Percentiles rank a stretch among this genome's conserved stretches.
phyloP scores from a whole-genome alignment of 805 yeast genomes.

The Saccharomycopsis lassenensis region DNA sequence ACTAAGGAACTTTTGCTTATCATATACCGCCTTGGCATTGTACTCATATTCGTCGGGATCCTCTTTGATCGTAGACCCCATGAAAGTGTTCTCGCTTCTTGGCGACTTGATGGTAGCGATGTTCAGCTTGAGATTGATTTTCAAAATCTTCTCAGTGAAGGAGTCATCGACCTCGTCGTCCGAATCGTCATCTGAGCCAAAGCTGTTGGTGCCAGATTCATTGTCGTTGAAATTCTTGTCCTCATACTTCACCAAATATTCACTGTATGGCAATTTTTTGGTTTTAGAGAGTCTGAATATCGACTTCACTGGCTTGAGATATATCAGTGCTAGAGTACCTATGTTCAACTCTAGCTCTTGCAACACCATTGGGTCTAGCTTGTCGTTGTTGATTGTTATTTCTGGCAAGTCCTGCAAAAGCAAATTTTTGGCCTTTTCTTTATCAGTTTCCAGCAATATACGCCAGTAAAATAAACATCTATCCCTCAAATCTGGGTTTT shows the following conservation, averaged over 20 bases:
- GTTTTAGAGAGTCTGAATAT: constrained; percentile 60
- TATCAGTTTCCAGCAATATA: constrained; percentile 43
- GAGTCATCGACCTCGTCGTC: constrained; percentile 2
- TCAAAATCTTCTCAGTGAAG: constrained; percentile 10
- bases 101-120: constrained; percentile 17
- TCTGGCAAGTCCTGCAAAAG: constrained; percentile 51
- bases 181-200: constrained; percentile 1
- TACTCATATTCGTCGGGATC: constrained; percentile 4
- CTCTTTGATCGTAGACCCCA: constrained; percentile 1
- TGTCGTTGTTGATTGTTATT: constrained; percentile 56
- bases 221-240: constrained; percentile 3
- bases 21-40: constrained; percentile 4
- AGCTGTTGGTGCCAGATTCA: background rate
- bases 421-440: constrained; percentile 37
- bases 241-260: constrained; percentile 27
- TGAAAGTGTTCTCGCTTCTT: background rate
- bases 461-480: constrained; percentile 84
- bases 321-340: constrained; percentile 75
- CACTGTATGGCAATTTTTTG: constrained; percentile 38
- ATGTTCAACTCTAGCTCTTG: constrained; percentile 78
- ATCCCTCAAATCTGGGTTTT: constrained; percentile 80
- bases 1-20: constrained; percentile 4
- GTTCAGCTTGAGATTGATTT: constrained; percentile 11
- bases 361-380: constrained; percentile 53
- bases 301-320: constrained; percentile 71